These are phyloP conservation scores for Ceratobasidium sp. DNA, from an alignment of 1,284 basidiomycete genomes.

Conservation along the genomic window DNA sequence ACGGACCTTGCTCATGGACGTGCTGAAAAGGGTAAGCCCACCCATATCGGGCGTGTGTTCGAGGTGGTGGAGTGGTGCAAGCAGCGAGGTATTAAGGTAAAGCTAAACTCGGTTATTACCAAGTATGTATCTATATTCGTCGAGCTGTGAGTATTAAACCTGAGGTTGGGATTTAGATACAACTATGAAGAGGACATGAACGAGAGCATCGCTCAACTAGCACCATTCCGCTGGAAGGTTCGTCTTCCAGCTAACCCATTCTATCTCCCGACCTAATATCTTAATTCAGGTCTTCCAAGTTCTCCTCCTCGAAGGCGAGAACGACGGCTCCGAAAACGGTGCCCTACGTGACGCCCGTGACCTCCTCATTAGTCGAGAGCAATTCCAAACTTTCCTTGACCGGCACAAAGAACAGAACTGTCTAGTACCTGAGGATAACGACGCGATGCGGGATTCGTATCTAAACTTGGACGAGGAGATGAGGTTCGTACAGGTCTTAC, in stretches of 20 bases:
- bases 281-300: conserved; percentile 55
- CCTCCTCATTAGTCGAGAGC: conserved; percentile 57
- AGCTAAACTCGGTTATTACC: conserved; percentile 61
- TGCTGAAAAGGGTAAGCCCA: conserved; percentile 55
- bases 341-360: conserved; percentile 58
- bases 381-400: conserved; percentile 58
- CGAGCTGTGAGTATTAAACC: not conserved
- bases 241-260: not conserved
- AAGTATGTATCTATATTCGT: conserved; percentile 48
- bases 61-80: conserved; percentile 59
- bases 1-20: conserved; percentile 59
- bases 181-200: conserved; percentile 61
- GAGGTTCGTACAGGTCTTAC: conserved; percentile 51
- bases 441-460: conserved; percentile 59
- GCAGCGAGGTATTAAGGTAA: conserved; percentile 58
- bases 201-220: conserved; percentile 53
- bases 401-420: conserved; percentile 53
- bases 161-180: conserved; percentile 49
- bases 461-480: conserved; percentile 59
- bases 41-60: conserved; percentile 57
- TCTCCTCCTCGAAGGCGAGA: conserved; percentile 59
- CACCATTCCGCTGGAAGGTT: conserved; percentile 58
- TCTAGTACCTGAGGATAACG: conserved; percentile 60
- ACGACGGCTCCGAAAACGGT: conserved; percentile 53
- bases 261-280: not conserved